phyloP scores from a whole-genome alignment of 2,329 filamentous ascomycete genomes.

The Cercospora berteroae region DNA sequence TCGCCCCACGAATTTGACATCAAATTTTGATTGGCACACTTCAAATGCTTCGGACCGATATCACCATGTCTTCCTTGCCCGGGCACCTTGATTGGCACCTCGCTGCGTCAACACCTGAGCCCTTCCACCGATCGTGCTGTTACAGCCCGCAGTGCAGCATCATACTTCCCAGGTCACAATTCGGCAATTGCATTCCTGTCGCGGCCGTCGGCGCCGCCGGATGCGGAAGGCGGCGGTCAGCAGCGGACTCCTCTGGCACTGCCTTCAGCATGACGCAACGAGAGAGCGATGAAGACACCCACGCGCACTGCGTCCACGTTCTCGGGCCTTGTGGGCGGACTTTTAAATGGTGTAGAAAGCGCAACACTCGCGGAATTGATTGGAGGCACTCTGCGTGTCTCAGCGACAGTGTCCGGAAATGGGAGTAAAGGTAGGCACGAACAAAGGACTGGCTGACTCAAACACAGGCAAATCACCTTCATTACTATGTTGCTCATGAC shows the following conservation, averaged over 20 bases:
- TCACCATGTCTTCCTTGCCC: background rate
- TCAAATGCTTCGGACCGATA: background rate
- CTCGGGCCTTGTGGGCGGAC: background rate
- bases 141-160: background rate
- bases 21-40: background rate
- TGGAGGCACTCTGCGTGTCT: background rate
- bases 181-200: background rate
- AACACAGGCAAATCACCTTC: background rate
- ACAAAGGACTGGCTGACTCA: constrained; percentile 2
- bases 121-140: background rate
- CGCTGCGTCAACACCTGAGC: background rate
- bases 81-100: no score
- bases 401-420: constrained; percentile 1
- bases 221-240: background rate
- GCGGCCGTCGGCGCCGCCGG: background rate
- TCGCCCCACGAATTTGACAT: background rate
- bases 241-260: background rate
- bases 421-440: background rate
- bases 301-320: background rate
- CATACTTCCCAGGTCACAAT: background rate
- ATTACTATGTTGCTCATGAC: background rate
- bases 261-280: background rate
- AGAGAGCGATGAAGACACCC: background rate
- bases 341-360: background rate
- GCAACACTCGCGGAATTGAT: background rate